Evolutionary conservation across 106 monocot genomes (phyloP).

Genomic region (Cymbidium sinense): DNA sequence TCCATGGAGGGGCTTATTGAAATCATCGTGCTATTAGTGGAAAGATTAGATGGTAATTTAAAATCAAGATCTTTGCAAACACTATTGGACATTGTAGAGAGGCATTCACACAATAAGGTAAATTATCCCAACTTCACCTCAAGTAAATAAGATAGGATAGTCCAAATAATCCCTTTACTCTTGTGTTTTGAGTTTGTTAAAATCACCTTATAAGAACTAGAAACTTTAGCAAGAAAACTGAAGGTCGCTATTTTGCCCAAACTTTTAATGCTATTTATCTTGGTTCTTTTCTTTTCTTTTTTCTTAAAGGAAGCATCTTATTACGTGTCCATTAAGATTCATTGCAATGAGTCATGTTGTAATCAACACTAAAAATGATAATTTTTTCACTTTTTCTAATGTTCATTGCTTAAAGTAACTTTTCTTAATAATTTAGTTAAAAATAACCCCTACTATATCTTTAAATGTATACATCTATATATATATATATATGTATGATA

Average conservation of each 20-base stretch:
- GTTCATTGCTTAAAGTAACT: background rate
- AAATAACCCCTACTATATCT: background rate
- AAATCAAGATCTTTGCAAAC: constrained; percentile 7
- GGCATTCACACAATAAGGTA: constrained; percentile 19
- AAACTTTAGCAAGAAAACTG: background rate
- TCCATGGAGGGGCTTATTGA: constrained; percentile 21
- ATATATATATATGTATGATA: too few species aligned
- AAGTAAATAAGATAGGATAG: background rate
- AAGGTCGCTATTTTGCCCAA: background rate
- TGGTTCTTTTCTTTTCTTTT: background rate
- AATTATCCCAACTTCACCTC: background rate
- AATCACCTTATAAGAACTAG: background rate
- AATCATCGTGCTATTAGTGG: constrained; percentile 4
- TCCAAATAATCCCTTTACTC: background rate
- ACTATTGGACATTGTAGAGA: constrained; percentile 11
- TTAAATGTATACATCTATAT: background rate
- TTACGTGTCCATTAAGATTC: background rate
- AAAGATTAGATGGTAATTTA: background rate
- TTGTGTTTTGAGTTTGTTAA: background rate
- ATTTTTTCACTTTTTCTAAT: too few species aligned
- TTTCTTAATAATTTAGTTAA: background rate
- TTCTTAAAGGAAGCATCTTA: background rate
- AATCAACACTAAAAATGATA: background rate
- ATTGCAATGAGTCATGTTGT: background rate
- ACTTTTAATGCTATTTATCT: background rate